Conservation (phyloP, 768 basidiomycete genomes). For the Boletus huronensis region DNA sequence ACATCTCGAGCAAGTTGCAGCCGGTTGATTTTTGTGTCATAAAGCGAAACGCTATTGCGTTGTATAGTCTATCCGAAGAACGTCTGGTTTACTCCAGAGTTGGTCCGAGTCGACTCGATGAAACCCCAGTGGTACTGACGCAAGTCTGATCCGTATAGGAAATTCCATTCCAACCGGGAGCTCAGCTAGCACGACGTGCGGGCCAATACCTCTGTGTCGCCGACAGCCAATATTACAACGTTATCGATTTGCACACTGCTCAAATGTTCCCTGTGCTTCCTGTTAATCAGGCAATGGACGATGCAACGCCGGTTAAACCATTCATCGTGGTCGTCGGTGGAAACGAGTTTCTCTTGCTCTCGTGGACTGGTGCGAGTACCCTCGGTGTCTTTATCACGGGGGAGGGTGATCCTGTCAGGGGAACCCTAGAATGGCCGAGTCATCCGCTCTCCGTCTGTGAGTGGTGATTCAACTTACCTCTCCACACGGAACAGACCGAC, state of each 20-base stretch:
- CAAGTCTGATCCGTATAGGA: conserved; percentile 44
- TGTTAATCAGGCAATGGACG: conserved; percentile 62
- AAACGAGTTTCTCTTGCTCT: conserved; percentile 81
- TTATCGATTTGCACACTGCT: conserved; percentile 74
- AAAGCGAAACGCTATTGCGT: conserved; percentile 58
- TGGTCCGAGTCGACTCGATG: neutral
- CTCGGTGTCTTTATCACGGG: conserved; percentile 85
- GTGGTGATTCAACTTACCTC: conserved; percentile 28
- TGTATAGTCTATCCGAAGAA: conserved; percentile 63
- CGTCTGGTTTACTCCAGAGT: conserved; percentile 62
- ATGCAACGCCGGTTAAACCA: conserved; percentile 49
- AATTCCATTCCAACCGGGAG: conserved; percentile 62
- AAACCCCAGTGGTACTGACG: neutral
- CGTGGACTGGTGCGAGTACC: conserved; percentile 77
- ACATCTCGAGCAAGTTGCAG: conserved; percentile 38
- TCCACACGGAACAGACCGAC: neutral
- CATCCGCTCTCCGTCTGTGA: conserved; percentile 75
- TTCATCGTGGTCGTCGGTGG: conserved; percentile 71
- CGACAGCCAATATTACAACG: conserved; percentile 66
- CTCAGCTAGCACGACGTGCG: conserved; percentile 55
- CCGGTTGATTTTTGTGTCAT: conserved; percentile 71
- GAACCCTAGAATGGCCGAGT: conserved; percentile 81
- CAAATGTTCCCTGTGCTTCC: conserved; percentile 73
- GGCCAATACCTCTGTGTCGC: conserved; percentile 71
- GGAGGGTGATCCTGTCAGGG: conserved; percentile 84